phyloP scores from a whole-genome alignment of 805 yeast genomes.

The Ogataea pilisensis region DNA sequence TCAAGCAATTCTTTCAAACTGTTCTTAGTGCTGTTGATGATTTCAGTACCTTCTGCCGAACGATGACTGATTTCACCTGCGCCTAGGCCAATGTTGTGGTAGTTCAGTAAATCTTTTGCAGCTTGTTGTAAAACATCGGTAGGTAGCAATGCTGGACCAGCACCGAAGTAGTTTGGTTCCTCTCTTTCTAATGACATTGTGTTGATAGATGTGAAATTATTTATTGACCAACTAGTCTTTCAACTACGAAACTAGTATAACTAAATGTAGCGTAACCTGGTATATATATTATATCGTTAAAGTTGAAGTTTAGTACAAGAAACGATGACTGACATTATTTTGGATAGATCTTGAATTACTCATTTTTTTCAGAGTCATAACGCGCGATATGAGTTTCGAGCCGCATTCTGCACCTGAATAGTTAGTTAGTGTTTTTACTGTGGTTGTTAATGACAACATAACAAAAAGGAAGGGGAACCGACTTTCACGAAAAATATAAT shows the following conservation, averaged over 20 bases:
- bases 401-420: too few species aligned
- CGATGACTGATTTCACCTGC: constrained; percentile 97
- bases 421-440: too few species aligned
- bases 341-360: not conserved
- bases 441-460: too few species aligned
- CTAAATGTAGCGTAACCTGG: too few species aligned
- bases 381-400: too few species aligned
- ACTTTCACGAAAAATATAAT: too few species aligned
- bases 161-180: constrained; percentile 85
- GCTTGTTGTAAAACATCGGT: constrained; percentile 82
- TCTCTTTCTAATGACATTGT: constrained; percentile 49
- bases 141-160: constrained; percentile 97
- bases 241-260: not conserved
- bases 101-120: constrained; percentile 75
- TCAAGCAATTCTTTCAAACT: constrained; percentile 59
- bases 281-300: too few species aligned
- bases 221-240: too few species aligned
- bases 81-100: constrained; percentile 70
- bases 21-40: constrained; percentile 72
- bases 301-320: too few species aligned
- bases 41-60: constrained; percentile 71
- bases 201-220: not conserved
- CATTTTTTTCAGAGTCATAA: not conserved
- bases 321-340: not conserved
- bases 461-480: too few species aligned